Evolutionary conservation across 768 basidiomycete genomes (phyloP).

Genomic region (Mycena leptocephala): DNA sequence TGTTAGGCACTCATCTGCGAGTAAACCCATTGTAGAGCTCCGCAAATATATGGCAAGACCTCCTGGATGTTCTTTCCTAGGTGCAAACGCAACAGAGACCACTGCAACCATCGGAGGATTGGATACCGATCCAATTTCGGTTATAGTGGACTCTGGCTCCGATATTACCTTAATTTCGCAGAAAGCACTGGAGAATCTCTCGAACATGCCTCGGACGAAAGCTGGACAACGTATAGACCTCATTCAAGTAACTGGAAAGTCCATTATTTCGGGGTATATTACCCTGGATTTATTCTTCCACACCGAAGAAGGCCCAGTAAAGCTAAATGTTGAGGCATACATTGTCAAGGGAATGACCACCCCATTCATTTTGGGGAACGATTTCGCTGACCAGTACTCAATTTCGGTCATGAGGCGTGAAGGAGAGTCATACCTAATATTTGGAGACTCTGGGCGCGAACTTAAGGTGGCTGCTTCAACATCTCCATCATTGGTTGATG

Average conservation of each 20-base stretch:
- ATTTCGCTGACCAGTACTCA: constrained; percentile 51
- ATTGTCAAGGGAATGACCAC: constrained; percentile 49
- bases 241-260: constrained; percentile 9
- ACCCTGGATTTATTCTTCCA: constrained; percentile 43
- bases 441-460: constrained; percentile 14
- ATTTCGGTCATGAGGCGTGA: constrained; percentile 43
- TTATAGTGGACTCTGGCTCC: constrained; percentile 27
- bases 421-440: not conserved
- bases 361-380: constrained; percentile 51
- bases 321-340: constrained; percentile 47
- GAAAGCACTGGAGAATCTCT: not conserved
- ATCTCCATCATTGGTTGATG: not conserved
- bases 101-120: not conserved
- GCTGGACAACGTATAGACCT: constrained; percentile 33
- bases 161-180: constrained; percentile 51
- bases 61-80: not conserved
- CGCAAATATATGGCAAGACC: constrained; percentile 7
- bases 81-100: not conserved
- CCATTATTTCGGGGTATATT: constrained; percentile 48
- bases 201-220: not conserved
- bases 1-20: not conserved
- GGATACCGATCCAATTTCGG: not conserved
- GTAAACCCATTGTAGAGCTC: not conserved
- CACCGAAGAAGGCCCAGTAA: constrained; percentile 39
- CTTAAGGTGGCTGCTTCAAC: not conserved